Conservation (phyloP, 257 asterid genomes). For the Nicotiana tomentosiformis region DNA sequence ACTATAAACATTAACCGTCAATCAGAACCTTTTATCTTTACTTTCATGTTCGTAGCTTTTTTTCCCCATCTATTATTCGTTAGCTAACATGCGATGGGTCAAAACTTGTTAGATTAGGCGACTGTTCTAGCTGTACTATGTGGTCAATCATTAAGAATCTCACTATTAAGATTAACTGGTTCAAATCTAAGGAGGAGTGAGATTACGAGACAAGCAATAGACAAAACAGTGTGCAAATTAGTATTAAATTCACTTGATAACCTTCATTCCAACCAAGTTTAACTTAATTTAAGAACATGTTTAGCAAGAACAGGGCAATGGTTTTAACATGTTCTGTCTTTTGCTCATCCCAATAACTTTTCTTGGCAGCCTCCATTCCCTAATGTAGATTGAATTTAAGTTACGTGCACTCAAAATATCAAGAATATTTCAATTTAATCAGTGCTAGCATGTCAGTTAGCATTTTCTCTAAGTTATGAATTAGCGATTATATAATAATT, state of each 20-base stretch:
- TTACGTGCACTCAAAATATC: neutral
- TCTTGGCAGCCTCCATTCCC: neutral
- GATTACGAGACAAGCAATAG: slow-evolving; percentile 5
- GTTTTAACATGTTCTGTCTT: neutral
- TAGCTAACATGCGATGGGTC: neutral
- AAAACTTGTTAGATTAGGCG: neutral
- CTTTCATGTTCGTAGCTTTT: neutral
- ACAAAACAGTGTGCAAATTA: neutral
- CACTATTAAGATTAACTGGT: neutral
- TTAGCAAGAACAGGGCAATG: neutral
- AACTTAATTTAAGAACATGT: neutral
- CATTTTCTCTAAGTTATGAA: too few species aligned
- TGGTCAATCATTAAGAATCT: slow-evolving; percentile 1
- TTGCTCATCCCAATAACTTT: neutral
- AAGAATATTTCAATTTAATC: too few species aligned
- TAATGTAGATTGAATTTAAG: neutral
- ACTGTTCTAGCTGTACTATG: neutral
- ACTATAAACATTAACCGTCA: neutral
- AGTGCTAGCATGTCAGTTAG: too few species aligned
- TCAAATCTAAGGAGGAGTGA: neutral
- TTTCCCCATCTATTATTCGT: neutral
- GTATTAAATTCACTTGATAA: neutral
- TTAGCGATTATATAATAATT: too few species aligned
- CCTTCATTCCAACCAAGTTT: slow-evolving; percentile 3
- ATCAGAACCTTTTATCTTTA: neutral